Evolutionary conservation across 495 filamentous ascomycete genomes (phyloP).

Genomic region (Terfezia boudieri): DNA sequence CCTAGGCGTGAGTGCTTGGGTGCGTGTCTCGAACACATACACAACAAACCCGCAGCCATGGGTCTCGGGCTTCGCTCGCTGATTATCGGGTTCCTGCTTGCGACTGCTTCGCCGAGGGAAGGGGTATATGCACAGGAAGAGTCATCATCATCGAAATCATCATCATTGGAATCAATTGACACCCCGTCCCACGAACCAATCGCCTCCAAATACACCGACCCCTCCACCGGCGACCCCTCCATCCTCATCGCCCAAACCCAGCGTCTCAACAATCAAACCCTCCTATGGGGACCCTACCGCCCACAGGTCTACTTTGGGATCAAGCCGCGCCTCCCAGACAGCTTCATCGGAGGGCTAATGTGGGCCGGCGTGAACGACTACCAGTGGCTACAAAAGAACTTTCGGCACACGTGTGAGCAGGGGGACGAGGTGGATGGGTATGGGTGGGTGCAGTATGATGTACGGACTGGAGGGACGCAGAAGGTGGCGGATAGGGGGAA

Average conservation of each 20-base stretch:
- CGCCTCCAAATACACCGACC: not conserved
- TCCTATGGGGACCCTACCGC: conserved; percentile 91
- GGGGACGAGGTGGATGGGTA: conserved; percentile 86
- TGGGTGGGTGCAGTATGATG: conserved; percentile 93
- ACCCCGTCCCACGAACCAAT: not conserved
- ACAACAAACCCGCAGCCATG: no score
- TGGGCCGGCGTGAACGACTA: conserved; percentile 80
- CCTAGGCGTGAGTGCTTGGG: no score
- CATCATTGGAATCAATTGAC: not conserved
- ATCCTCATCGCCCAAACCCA: conserved; percentile 30
- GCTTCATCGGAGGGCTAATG: conserved; percentile 61
- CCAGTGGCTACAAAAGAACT: conserved; percentile 42
- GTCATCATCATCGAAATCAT: not conserved
- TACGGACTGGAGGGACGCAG: conserved; percentile 63
- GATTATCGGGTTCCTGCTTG: no score
- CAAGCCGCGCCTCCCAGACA: conserved; percentile 65
- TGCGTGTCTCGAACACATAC: no score
- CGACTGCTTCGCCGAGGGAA: no score
- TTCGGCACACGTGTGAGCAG: conserved; percentile 80
- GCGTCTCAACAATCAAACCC: conserved; percentile 51
- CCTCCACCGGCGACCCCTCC: not conserved
- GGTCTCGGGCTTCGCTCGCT: no score
- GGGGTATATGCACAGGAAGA: no score
- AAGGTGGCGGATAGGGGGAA: conserved; percentile 78
- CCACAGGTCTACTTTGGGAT: conserved; percentile 94